Evolutionary conservation across 371 early-diverging fungal genomes (phyloP), one percentile per base, ranked within the genome.

Genomic region (Dichotomocladium elegans): DNA sequence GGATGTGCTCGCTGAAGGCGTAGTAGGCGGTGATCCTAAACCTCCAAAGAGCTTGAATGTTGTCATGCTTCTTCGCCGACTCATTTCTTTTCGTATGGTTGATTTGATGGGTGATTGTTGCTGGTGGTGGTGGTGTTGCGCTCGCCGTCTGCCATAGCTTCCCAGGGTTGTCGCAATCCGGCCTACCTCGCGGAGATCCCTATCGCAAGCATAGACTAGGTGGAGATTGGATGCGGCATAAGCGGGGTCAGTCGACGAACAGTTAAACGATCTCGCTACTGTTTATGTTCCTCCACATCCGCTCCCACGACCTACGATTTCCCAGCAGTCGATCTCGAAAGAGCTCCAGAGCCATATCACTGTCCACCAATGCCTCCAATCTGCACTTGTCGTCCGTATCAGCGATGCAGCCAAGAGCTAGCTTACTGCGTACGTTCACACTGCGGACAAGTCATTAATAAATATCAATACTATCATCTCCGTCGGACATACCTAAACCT

Each of bases 201-300:
- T 47, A 41, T 56, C 49, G 9, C 56, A 56, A 10, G 48, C 56
- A 47, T 42, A 33, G 6, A 56, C 56, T 56, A 42, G 4, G 28
- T 14, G 5, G 2, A 46, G 9, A 27, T 1, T 33, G 7, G 26
- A 26, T 26, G 1, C 12, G 1, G 17, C 21, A 49, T 17, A 6
- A 34, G n/a, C n/a, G n/a, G n/a, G n/a, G n/a, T n/a, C n/a, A n/a
- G n/a, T 37, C 1, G 37, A 37, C 2, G 21, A 37, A 10, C 0
- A 3, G 4, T 35, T 37, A 37, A 37, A 21, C 21, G 37, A 37
- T 29, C 22, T 46, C 11, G 25, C 7, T 46, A 12, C 29, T 15
- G 5, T 28, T 3, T 27, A n/a, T n/a, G n/a, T n/a, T n/a, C n/a
- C n/a, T n/a, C n/a, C n/a, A n/a, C n/a, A n/a, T n/a, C n/a, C n/a